Percentiles rank a stretch among this genome's conserved stretches.
Conservation (phyloP, 2,329 filamentous ascomycete species). For the Corniculantispora saksenae region DNA sequence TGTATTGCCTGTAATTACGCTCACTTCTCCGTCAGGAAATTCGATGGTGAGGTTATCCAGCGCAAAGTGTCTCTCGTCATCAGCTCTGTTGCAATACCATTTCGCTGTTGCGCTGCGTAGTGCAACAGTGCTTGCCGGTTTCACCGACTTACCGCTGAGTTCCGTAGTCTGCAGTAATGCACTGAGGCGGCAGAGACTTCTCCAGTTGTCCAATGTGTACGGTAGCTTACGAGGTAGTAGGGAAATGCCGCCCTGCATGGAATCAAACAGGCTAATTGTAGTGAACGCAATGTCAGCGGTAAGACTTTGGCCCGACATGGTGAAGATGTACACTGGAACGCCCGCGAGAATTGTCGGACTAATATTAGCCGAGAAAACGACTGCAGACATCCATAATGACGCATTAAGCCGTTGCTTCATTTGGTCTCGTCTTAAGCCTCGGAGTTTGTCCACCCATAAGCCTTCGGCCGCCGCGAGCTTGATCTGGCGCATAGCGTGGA, state of each 20-base stretch:
- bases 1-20: slow-evolving; percentile 17
- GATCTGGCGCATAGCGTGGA: no score
- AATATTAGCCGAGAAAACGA: slow-evolving; percentile 13
- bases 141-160: no score
- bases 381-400: slow-evolving; percentile 13
- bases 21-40: slow-evolving; percentile 11
- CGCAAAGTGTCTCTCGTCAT: no score
- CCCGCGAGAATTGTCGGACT: slow-evolving; percentile 15
- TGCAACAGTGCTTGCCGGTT: no score
- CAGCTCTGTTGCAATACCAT: no score
- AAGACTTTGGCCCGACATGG: not conserved
- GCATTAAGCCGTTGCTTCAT: no score
- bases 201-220: not conserved
- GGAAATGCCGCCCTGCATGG: slow-evolving; percentile 6
- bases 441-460: no score
- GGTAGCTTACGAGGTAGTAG: slow-evolving; percentile 4
- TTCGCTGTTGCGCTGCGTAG: no score
- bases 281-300: slow-evolving; percentile 18
- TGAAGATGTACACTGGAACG: not conserved
- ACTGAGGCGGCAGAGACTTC: not conserved
- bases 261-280: slow-evolving; percentile 15
- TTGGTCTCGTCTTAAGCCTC: no score
- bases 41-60: slow-evolving; percentile 5
- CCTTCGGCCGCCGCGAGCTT: no score
- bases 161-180: no score